phyloP scores from a whole-genome alignment of 2,329 filamentous ascomycete species.

The Amesomyces nigricolor region DNA sequence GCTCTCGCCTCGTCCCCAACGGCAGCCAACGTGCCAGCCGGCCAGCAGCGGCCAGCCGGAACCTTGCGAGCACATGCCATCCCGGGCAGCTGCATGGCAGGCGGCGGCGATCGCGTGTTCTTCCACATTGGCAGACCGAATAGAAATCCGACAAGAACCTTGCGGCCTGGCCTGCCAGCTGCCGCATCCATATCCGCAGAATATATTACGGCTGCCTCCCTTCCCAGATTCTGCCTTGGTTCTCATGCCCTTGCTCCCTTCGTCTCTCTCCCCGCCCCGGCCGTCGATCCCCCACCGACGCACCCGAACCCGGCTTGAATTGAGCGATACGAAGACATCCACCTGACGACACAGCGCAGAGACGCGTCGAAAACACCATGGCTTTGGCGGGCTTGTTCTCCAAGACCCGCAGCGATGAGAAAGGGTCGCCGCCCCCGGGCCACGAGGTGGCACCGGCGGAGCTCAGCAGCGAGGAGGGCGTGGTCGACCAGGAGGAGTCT shows the following conservation, averaged over 20 bases:
- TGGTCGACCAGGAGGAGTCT: conserved; percentile 19
- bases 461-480: conserved; percentile 20
- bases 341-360: background rate
- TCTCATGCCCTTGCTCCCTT: background rate
- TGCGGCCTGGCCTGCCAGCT: background rate
- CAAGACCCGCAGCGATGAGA: conserved; percentile 20
- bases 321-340: background rate
- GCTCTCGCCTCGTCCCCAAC: no score
- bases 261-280: background rate
- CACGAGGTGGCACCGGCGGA: conserved; percentile 9
- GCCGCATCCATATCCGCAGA: background rate
- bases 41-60: no score
- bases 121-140: conserved; percentile 11
- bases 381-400: conserved; percentile 9
- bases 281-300: background rate
- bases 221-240: background rate
- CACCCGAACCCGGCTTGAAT: no score
- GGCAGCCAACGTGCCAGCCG: no score
- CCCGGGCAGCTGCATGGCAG: background rate
- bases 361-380: conserved; percentile 5
- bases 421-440: conserved; percentile 10
- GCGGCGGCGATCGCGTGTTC: background rate
- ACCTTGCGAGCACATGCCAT: background rate
- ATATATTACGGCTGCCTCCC: conserved; percentile 2
- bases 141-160: background rate